phyloP scores from a whole-genome alignment of 306 rosid genomes.

The Castanea mollissima region DNA sequence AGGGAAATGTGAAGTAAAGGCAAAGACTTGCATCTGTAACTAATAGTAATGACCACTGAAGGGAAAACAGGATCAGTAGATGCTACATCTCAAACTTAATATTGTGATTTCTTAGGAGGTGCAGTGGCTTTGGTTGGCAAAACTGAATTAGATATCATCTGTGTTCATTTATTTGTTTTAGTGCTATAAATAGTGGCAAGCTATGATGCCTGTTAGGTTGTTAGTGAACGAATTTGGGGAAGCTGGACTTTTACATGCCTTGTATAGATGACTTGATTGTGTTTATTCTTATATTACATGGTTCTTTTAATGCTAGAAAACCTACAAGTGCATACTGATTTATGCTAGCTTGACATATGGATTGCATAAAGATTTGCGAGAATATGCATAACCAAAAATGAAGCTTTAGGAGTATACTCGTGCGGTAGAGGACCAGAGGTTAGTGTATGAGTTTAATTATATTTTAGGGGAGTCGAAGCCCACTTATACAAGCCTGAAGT shows the following conservation, averaged over 20 bases:
- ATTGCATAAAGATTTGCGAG: too few species aligned
- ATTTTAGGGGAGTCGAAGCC: too few species aligned
- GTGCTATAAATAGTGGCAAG: constrained; percentile 26
- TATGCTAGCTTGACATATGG: background rate
- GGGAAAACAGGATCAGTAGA: constrained; percentile 13
- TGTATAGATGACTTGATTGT: constrained; percentile 52
- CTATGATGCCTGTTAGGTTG: background rate
- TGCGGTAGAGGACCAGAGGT: too few species aligned
- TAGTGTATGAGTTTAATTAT: too few species aligned
- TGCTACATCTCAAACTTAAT: constrained; percentile 19
- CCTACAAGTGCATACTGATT: background rate
- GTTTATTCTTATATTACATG: constrained; percentile 28
- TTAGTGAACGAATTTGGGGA: background rate
- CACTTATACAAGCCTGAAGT: too few species aligned
- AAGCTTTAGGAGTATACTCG: too few species aligned
- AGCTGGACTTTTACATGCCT: constrained; percentile 25
- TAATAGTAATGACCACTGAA: background rate
- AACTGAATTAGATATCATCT: constrained; percentile 20
- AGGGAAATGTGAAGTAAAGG: constrained; percentile 13
- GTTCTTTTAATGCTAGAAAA: constrained; percentile 10
- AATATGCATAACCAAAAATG: too few species aligned
- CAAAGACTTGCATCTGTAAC: constrained; percentile 26
- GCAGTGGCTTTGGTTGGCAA: constrained; percentile 26
- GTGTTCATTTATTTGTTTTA: constrained; percentile 34
- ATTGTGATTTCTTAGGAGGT: constrained; percentile 19